A percentile compares a stretch with the other conserved stretches of the same genome.
phyloP scores from a whole-genome alignment of 1,284 basidiomycete species.

The Ustilago loliicola region DNA sequence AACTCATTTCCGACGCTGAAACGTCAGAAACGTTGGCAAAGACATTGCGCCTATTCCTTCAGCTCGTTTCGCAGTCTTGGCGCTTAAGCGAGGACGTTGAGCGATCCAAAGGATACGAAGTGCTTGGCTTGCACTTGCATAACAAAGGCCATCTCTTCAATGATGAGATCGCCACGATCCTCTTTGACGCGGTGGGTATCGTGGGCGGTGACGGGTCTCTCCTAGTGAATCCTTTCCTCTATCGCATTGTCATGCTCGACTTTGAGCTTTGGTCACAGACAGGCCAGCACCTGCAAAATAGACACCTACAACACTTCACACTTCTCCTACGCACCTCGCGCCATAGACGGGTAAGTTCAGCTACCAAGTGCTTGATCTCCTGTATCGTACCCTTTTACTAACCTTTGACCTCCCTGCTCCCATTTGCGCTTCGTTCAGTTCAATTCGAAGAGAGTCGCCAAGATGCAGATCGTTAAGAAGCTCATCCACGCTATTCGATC shows the following conservation, averaged over 20 bases:
- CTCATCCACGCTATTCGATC: slow-evolving; percentile 80
- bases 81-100: slow-evolving; percentile 72
- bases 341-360: slow-evolving; percentile 61
- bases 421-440: slow-evolving; percentile 13
- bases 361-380: not conserved
- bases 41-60: slow-evolving; percentile 80
- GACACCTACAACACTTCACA: slow-evolving; percentile 84
- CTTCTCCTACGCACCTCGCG: slow-evolving; percentile 80
- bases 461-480: slow-evolving; percentile 77
- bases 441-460: slow-evolving; percentile 61
- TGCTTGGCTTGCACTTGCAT: slow-evolving; percentile 81
- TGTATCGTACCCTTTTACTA: not conserved
- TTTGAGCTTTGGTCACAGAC: slow-evolving; percentile 89
- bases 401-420: not conserved
- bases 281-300: slow-evolving; percentile 78
- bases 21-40: slow-evolving; percentile 81
- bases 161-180: slow-evolving; percentile 79
- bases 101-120: slow-evolving; percentile 76
- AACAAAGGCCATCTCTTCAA: slow-evolving; percentile 83
- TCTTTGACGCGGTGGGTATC: slow-evolving; percentile 87
- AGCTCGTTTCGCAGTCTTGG: slow-evolving; percentile 86
- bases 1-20: slow-evolving; percentile 75
- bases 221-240: slow-evolving; percentile 84
- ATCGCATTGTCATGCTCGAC: slow-evolving; percentile 85
- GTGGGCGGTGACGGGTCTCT: slow-evolving; percentile 67